A percentile compares a stretch with the other conserved stretches of the same genome.
These are phyloP conservation scores for Spergularia bocconei DNA, from an alignment of 148 eudicot genomes.

Conservation along the genomic window DNA sequence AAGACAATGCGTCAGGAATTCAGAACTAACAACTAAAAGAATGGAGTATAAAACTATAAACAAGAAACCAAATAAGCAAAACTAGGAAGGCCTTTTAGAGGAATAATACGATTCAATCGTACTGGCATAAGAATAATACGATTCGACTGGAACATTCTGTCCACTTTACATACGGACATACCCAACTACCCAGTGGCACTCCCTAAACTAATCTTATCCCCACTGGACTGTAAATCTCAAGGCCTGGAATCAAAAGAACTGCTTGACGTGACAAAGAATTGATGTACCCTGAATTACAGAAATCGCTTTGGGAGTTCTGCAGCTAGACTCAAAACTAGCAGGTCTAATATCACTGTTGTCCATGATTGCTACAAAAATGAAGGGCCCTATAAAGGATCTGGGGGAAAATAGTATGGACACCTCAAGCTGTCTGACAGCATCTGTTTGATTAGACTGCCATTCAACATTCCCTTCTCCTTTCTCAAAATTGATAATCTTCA, in stretches of 20 bases:
- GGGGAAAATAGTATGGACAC: background rate
- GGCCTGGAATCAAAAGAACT: too few relatives aligned
- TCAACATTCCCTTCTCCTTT: too few relatives aligned
- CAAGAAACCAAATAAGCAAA: background rate
- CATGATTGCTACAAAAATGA: background rate
- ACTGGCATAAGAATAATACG: background rate
- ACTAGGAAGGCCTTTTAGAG: background rate
- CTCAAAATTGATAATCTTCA: too few relatives aligned
- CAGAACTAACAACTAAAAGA: constrained; percentile 1
- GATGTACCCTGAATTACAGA: background rate
- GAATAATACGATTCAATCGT: background rate
- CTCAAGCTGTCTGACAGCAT: too few relatives aligned
- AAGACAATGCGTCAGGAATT: constrained; percentile 10
- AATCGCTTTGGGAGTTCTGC: background rate
- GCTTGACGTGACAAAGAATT: too few relatives aligned
- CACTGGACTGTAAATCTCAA: too few relatives aligned
- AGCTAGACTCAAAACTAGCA: background rate
- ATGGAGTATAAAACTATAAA: background rate
- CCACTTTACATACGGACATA: background rate
- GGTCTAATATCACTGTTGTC: too few relatives aligned
- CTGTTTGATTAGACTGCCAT: too few relatives aligned
- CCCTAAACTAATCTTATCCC: background rate
- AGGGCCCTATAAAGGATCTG: background rate
- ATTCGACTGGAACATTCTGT: background rate
- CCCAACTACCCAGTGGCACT: background rate